Evolutionary conservation across 1,284 basidiomycete genomes (phyloP).

Genomic region (Phylloboletellus chloephorus): DNA sequence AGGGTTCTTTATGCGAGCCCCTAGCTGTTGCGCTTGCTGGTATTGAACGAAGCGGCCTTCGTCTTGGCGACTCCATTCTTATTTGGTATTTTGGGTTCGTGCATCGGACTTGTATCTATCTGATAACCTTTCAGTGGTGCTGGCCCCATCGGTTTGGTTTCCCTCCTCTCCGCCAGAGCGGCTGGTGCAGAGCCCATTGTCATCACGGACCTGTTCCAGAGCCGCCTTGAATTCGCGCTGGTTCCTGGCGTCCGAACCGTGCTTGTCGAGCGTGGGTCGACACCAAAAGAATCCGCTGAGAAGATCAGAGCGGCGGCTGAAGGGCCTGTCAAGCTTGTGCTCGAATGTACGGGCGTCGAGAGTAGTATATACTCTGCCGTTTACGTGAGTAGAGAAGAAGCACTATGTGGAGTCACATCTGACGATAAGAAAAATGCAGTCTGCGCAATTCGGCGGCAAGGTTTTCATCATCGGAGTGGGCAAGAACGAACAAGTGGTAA

Average conservation of each 20-base stretch:
- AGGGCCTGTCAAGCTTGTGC: slow-evolving; percentile 42
- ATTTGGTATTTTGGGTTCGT: slow-evolving; percentile 42
- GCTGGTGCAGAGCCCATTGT: slow-evolving; percentile 74
- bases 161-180: slow-evolving; percentile 74
- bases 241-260: slow-evolving; percentile 65
- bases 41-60: slow-evolving; percentile 53
- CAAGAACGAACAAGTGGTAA: slow-evolving; percentile 51
- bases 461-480: slow-evolving; percentile 65
- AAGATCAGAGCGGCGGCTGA: slow-evolving; percentile 46
- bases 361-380: slow-evolving; percentile 64
- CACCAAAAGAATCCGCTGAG: slow-evolving; percentile 44
- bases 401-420: background rate
- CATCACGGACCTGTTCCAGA: slow-evolving; percentile 76
- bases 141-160: slow-evolving; percentile 82
- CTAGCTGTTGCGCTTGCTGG: slow-evolving; percentile 59
- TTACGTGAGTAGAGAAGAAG: slow-evolving; percentile 42
- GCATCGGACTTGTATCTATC: background rate
- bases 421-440: slow-evolving; percentile 31
- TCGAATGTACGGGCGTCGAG: slow-evolving; percentile 79
- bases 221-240: slow-evolving; percentile 78
- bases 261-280: slow-evolving; percentile 41
- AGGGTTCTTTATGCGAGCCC: slow-evolving; percentile 60
- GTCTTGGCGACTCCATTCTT: slow-evolving; percentile 54
- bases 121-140: slow-evolving; percentile 48
- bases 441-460: slow-evolving; percentile 53